Base-by-base conservation (phyloP, 768 basidiomycete species). In the Psilocybe subaeruginosa region DNA sequence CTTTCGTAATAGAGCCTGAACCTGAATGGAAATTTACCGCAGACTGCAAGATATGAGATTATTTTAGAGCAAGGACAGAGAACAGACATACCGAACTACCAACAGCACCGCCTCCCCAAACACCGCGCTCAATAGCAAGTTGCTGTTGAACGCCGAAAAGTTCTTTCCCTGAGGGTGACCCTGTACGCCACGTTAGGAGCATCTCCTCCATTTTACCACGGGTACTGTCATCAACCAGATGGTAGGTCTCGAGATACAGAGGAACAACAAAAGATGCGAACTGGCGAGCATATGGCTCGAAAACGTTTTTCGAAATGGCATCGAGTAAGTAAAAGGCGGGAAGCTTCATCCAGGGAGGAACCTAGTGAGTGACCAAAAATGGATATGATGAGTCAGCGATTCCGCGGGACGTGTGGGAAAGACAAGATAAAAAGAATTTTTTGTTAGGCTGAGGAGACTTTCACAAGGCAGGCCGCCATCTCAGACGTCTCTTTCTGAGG, bases 161-260 rank as follows among this genome's bases (percentile, higher is more conserved):
- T 70, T 96, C 92, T 55, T 85, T 85, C 37, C 92, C 86, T 35
- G 81, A 83, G 2, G 92, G 90, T 12, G 91, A 89, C 14, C 93
- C 95, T 23, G 87, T 90, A 43, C 95, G 84, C 97, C 97, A 99
- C 5, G 97, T 97, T 30, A 92, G 76, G 12, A 99, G 85, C 89
- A 99, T 95, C 75, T 99, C 97, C 72, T 97, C 94, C 93, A 99
- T 96, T 76, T 99, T 99, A 72, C 87, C 85, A 62, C 91, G 88
- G 27, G 93, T 97, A 45, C 75, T 76, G 54, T 87, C 86, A 71
- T 97, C 95, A 65, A 97, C 96, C 67, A 87, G 83, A 49, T 85
- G 82, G 76, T 99, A 98, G 30, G 95, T 89, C 64, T 92, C 87
- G 66, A 97, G 80, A 77, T 95, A 99, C 16, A 96, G 77, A 19